Conservation (phyloP, 306 rosid genomes). For the Malus sylvestris region DNA sequence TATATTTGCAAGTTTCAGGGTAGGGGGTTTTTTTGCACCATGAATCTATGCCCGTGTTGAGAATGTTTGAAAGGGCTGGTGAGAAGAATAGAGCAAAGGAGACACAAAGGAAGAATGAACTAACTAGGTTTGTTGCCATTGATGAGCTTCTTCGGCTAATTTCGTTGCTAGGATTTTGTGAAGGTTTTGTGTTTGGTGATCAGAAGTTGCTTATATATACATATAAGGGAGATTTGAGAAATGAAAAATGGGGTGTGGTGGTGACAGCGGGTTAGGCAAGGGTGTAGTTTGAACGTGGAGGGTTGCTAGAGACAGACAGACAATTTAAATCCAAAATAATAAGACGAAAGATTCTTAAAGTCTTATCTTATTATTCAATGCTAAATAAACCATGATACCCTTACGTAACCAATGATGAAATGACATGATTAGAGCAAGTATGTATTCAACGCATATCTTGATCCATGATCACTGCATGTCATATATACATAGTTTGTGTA, state of each 20-base stretch:
- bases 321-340: background rate
- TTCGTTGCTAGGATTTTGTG: background rate
- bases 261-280: background rate
- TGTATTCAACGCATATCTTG: background rate
- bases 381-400: too few relatives aligned
- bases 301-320: background rate
- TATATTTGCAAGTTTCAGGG: slow-evolving; percentile 42
- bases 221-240: background rate
- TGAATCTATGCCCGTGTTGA: slow-evolving; percentile 9
- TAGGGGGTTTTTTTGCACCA: slow-evolving; percentile 56
- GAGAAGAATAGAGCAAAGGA: slow-evolving; percentile 23
- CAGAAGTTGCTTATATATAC: background rate
- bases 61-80: slow-evolving; percentile 6
- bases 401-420: too few relatives aligned
- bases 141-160: background rate
- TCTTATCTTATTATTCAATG: background rate
- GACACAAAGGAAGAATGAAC: background rate
- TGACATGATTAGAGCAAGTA: too few relatives aligned
- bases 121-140: slow-evolving; percentile 19
- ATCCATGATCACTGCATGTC: background rate
- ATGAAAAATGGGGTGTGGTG: background rate
- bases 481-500: background rate
- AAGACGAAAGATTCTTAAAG: background rate
- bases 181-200: background rate
- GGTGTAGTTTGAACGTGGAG: background rate